phyloP scores from a whole-genome alignment of 768 basidiomycete species.

The Neoboletus brunneissimus region DNA sequence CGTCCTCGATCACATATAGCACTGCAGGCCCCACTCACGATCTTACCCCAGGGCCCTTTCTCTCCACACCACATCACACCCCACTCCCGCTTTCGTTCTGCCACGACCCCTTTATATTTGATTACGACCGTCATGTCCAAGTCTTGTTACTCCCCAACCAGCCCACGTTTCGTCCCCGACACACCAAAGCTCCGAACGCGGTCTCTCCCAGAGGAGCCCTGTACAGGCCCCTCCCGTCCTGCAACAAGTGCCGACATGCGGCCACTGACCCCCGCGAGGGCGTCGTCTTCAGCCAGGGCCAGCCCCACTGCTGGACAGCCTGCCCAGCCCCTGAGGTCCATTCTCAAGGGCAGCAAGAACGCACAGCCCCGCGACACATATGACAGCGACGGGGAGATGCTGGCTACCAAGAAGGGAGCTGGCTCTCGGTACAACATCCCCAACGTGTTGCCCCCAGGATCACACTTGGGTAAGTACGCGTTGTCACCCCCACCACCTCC shows the following conservation, averaged over 20 bases:
- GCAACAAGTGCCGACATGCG: slow-evolving; percentile 15
- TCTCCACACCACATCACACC: not conserved
- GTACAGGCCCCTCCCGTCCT: slow-evolving; percentile 10
- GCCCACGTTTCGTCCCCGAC: slow-evolving; percentile 14
- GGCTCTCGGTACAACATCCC: slow-evolving; percentile 24
- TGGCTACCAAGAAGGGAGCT: slow-evolving; percentile 21
- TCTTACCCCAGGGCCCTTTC: not conserved
- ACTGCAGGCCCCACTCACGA: not conserved
- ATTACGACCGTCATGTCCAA: slow-evolving; percentile 32
- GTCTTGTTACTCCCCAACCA: slow-evolving; percentile 12
- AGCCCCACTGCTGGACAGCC: slow-evolving; percentile 23
- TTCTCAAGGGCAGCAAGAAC: slow-evolving; percentile 28
- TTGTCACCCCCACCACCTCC: no score
- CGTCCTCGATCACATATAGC: not conserved
- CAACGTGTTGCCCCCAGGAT: slow-evolving; percentile 20
- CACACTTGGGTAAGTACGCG: slow-evolving; percentile 25
- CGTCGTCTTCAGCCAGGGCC: slow-evolving; percentile 16
- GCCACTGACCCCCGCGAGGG: slow-evolving; percentile 18
- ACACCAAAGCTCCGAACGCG: slow-evolving; percentile 22
- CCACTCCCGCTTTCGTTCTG: slow-evolving; percentile 12
- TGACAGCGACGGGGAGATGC: slow-evolving; percentile 30
- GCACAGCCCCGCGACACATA: slow-evolving; percentile 20
- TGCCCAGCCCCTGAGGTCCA: slow-evolving; percentile 25
- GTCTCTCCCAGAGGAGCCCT: slow-evolving; percentile 20
- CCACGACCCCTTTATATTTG: slow-evolving; percentile 17